Evolutionary conservation across 192 early-diverging fungal species (phyloP), one percentile per base, ranked within the genome.

Genomic region (Umbelopsis vinacea): DNA sequence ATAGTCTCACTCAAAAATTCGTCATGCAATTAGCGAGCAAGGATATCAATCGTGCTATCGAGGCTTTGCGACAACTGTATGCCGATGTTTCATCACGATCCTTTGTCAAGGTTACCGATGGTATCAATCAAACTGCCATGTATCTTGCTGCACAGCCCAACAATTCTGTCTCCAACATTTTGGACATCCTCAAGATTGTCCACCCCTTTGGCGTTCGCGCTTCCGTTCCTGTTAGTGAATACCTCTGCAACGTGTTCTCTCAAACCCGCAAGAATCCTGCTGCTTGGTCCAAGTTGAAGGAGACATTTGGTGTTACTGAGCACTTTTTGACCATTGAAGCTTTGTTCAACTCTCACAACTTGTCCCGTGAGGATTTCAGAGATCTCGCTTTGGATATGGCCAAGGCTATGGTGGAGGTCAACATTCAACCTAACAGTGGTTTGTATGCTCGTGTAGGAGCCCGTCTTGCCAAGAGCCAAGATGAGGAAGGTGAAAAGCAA

Each of bases 1-100:
- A 72, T 19, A 40, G 63, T 1, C 47, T 81, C 43, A 50, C 72
- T 19, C 52, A 75, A 22, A 60, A 70, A 0, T 70, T 81, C 40
- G 43, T 81, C 9, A 29, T 50, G 14, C 33, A 38, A 19, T 70
- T 71, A 46, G 53, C 50, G 12, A 22, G 52, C 12, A 4, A n/a
- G 15, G 54, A 77, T 17, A 15, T 45, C 12, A 40, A 53, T 21
- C 24, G 60, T 2, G 69, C 73, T 26, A 68, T 76, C 47, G 37
- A 52, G 19, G 72, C 72, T 3, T 33, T 81, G 24, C 6, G 67
- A 15, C 47, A 46, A 2, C 26, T 79, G 2, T 33, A 74, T n/a
- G 24, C 35, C 11, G 46, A 67, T 24, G 38, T 79, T 15, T 71
- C 69, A 0, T 52, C 69, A 11, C 57, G 70, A 9, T 23, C 66